Base-by-base conservation (phyloP, 2,329 filamentous ascomycete genomes). In the Xylaria sp. region DNA sequence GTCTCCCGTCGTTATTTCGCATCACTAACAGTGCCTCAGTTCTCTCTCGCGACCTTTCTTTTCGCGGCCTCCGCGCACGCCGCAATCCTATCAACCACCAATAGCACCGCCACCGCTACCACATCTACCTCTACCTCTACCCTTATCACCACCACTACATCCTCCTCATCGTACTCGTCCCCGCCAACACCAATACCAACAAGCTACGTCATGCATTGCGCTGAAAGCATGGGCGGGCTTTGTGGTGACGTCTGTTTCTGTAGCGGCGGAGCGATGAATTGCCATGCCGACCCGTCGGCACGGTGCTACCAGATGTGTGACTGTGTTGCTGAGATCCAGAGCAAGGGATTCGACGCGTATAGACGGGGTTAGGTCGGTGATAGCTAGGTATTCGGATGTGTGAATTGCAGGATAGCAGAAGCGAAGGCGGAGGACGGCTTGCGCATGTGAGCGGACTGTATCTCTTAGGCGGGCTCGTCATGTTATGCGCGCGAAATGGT, bases 211-310 rank as follows among this genome's bases (percentile, higher is more conserved):
- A 66, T 69, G 51, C n/a, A 63, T 1, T 66, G 66, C 60, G 69
- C 65, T 7, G 52, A 50, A 25, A 50, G 46, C 50, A 57, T 76
- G 23, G 52, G 65, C 25, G 44, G 4, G 25, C 72, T 72, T 25
- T 76, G 75, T 64, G 50, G 63, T n/a, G 54, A 54, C 62, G 54
- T 76, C 65, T 76, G 75, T 31, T 60, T 56, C 55, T 76, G 75
- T 72, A 58, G 65, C 41, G 15, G 23, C 46, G 58, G 34, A 1
- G 23, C 28, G 18, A 67, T 75, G 41, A 72, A 56, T 18, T 76
- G 75, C 65, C 75, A 76, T 58, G 69, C 69, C 3, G 75, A 76
- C 68, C 75, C 75, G 15, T 73, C 75, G 31, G 71, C 71, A 15
- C 71, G 68, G 7, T 76, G 75, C 41, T 54, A 58, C 23, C 63